Evolutionary conservation across 805 yeast species (phyloP).

Genomic region (Saccharomycopsis javanensis): DNA sequence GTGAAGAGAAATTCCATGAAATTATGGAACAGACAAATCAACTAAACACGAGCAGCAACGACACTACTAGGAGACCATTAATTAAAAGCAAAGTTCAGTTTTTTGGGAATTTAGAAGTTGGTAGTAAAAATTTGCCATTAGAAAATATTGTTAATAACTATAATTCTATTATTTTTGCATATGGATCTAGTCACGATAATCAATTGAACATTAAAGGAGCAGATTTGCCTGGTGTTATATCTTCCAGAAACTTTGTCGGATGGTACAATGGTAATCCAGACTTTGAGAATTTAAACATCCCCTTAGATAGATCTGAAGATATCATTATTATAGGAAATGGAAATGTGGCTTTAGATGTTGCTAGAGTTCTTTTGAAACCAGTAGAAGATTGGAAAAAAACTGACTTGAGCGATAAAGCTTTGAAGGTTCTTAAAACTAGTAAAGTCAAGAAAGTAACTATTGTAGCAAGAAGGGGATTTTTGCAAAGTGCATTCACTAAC

Average conservation of each 20-base stretch:
- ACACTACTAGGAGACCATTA: constrained; percentile 19
- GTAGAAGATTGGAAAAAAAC: constrained; percentile 51
- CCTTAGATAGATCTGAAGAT: constrained; percentile 47
- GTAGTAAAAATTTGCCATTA: constrained; percentile 51
- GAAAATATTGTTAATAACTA: constrained; percentile 42
- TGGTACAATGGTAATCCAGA: constrained; percentile 95
- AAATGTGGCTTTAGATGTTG: constrained; percentile 88
- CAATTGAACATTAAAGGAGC: constrained; percentile 50
- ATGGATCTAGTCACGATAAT: constrained; percentile 66
- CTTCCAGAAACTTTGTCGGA: constrained; percentile 81
- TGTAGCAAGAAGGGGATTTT: constrained; percentile 77
- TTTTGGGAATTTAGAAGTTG: constrained; percentile 58
- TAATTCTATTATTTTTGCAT: constrained; percentile 68
- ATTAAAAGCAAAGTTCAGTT: constrained; percentile 37
- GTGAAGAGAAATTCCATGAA: constrained; percentile 59
- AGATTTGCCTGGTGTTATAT: constrained; percentile 50
- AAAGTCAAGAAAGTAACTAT: constrained; percentile 56
- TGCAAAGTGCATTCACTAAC: constrained; percentile 83
- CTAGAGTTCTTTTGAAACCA: constrained; percentile 54
- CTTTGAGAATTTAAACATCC: constrained; percentile 38
- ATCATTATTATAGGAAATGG: constrained; percentile 94
- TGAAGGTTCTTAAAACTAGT: constrained; percentile 40
- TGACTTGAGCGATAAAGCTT: constrained; percentile 61
- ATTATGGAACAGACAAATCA: constrained; percentile 25
- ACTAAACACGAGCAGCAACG: background rate